Evolutionary conservation across 441 rosid species (phyloP).

Genomic region (Gossypium schwendimanii): DNA sequence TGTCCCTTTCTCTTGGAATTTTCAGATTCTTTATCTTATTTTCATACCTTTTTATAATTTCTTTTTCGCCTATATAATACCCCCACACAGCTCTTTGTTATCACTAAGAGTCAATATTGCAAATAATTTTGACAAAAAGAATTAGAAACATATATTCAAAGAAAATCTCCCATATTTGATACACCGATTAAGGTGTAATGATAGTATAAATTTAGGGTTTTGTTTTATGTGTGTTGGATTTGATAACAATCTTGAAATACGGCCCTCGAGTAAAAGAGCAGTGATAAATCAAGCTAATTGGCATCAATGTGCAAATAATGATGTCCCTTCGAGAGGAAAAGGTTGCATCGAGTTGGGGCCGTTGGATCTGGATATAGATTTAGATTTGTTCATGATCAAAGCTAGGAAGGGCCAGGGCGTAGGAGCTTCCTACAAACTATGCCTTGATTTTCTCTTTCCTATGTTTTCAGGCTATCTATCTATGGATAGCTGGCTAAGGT

Average conservation of each 20-base stretch:
- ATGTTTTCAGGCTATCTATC: neutral
- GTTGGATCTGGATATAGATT: neutral
- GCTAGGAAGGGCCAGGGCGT: neutral
- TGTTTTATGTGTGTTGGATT: neutral
- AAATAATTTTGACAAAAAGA: no score
- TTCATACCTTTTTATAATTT: neutral
- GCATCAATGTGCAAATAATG: constrained; percentile 12
- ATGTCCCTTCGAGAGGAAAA: neutral
- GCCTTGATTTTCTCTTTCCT: neutral
- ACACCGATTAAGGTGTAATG: neutral
- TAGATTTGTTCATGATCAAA: neutral
- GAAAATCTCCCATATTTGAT: neutral
- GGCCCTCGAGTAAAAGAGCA: neutral
- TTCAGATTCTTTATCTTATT: neutral
- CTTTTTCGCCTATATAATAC: no score
- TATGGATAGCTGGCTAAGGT: no score
- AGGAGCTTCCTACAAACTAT: neutral
- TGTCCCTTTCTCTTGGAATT: constrained; percentile 30
- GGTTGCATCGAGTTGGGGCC: constrained; percentile 4
- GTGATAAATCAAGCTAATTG: neutral
- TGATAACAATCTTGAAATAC: neutral
- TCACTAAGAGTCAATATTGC: neutral
- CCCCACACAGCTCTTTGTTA: neutral
- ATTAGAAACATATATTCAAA: neutral
- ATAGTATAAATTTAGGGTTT: neutral